These are phyloP conservation scores for Gilbertella persicaria DNA, from an alignment of 371 early-diverging fungal species.

Conservation along the genomic window DNA sequence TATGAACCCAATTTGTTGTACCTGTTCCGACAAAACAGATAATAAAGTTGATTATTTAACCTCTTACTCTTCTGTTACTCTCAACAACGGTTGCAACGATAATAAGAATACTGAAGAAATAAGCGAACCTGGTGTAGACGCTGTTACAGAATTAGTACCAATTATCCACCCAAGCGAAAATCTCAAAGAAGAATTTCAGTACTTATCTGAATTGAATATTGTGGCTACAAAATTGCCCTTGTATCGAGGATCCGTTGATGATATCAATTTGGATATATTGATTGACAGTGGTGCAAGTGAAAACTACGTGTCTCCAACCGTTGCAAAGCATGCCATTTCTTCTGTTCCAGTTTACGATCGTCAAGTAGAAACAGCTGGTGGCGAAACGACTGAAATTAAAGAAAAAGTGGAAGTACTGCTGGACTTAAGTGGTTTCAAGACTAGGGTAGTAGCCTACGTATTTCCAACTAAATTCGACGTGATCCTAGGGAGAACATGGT, in stretches of 20 bases:
- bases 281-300: constrained; percentile 15
- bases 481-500: constrained; percentile 13
- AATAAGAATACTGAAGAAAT: background rate
- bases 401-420: constrained; percentile 2
- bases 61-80: background rate
- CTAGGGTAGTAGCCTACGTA: constrained; percentile 2
- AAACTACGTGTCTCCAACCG: constrained; percentile 9
- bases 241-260: background rate
- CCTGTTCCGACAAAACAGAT: background rate
- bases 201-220: background rate
- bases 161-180: background rate
- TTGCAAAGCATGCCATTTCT: background rate
- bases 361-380: constrained; percentile 8
- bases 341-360: background rate
- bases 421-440: no score
- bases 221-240: background rate
- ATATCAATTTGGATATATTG: background rate
- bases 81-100: background rate
- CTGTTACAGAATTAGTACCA: background rate
- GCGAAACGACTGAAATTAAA: background rate
- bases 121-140: background rate
- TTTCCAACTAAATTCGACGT: constrained; percentile 15
- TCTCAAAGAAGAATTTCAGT: background rate
- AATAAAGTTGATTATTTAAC: background rate
- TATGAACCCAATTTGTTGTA: no score